Base-by-base conservation (phyloP, 1,139 yeast species). In the Yarrowia galli region DNA sequence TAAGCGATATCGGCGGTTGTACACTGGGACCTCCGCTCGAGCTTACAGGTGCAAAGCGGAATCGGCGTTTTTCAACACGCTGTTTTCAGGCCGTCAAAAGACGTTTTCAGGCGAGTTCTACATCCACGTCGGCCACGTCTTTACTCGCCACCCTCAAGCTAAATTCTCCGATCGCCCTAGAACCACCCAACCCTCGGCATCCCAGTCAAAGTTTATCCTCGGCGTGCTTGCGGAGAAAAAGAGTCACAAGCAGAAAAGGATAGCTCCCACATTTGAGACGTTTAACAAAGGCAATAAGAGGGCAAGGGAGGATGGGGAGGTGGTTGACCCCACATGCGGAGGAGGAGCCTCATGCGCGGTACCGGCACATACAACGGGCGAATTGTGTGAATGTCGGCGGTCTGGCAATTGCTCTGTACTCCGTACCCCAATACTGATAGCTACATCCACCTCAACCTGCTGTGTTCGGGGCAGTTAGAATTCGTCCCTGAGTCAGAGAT, bases 181-280 rank as follows among this genome's bases (percentile, higher is more conserved):
- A 38, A n/a, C 18, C 32, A 23, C 49, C 48, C 45, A 54, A 40
- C 61, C 61, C 61, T 54, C 64, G 49, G 64, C 64, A 58, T 28
- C 64, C 20, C 28, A 28, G 16, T 7, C 22, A 58, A 28, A 43
- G 64, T 58, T 58, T 43, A 43, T 58, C 42, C 51, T 58, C 64
- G 64, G 64, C 64, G 51, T 58, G 64, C 64, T 58, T 58, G 51
- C 51, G 51, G 51, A 58, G 64, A 58, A 56, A 49, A 58, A 58
- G 64, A 58, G 64, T 58, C 64, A 58, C 64, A 7, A 38, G 49
- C 48, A 42, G 46, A 18, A 25, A 38, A n/a, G 35, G 48, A 28
- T 25, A 38, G 20, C 35, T 46, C n/a, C 13, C 64, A 43, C 40
- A 58, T 43, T 43, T 28, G 40, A 58, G 51, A 58, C 64, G 51